phyloP scores from a whole-genome alignment of 1,284 basidiomycete genomes.

The Ustilago sp. region DNA sequence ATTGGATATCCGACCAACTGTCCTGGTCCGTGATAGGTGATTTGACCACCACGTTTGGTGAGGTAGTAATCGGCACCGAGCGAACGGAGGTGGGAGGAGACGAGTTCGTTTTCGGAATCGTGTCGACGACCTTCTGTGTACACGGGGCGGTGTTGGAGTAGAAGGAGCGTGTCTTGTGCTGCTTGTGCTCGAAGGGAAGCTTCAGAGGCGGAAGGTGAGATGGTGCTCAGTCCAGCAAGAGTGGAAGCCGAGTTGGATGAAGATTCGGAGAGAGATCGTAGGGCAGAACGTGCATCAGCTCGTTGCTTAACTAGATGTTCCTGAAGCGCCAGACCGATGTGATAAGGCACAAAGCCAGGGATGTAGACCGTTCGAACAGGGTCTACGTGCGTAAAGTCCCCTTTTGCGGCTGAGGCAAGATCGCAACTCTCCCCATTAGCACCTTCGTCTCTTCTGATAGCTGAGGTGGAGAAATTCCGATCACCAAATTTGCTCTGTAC shows the following conservation, averaged over 20 bases:
- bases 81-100: slow-evolving; percentile 77
- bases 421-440: slow-evolving; percentile 13
- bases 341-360: slow-evolving; percentile 65
- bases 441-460: neutral
- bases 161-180: slow-evolving; percentile 72
- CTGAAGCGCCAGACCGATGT: slow-evolving; percentile 60
- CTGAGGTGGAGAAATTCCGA: slow-evolving; percentile 23
- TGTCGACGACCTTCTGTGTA: slow-evolving; percentile 88
- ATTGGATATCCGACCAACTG: slow-evolving; percentile 96
- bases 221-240: slow-evolving; percentile 71
- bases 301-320: slow-evolving; percentile 63
- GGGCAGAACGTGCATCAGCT: slow-evolving; percentile 70
- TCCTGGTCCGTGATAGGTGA: slow-evolving; percentile 97
- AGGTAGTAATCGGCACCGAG: slow-evolving; percentile 89
- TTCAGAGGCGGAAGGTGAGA: slow-evolving; percentile 73
- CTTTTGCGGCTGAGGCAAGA: slow-evolving; percentile 21
- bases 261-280: slow-evolving; percentile 79
- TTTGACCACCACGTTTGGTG: slow-evolving; percentile 87
- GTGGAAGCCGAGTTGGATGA: slow-evolving; percentile 78
- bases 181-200: slow-evolving; percentile 64
- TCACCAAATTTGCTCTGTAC: neutral
- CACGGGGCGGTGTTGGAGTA: slow-evolving; percentile 85
- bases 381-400: slow-evolving; percentile 26
- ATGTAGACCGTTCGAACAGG: slow-evolving; percentile 51
- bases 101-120: slow-evolving; percentile 72